Conservation (phyloP, 306 rosid genomes). For the Quercus ilex region DNA sequence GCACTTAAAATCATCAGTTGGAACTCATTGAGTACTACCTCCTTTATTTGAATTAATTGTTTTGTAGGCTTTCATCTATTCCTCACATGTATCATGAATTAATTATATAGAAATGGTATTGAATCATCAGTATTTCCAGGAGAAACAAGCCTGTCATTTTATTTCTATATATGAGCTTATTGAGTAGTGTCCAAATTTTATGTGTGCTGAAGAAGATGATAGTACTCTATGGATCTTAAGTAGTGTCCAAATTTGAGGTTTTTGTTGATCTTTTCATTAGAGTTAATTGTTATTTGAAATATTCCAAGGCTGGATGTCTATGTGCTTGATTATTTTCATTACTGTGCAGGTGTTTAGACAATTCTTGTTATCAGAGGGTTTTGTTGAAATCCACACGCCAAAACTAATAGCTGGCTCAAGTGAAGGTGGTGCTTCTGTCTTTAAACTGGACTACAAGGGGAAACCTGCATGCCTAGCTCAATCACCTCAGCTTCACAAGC, state of each 20-base stretch:
- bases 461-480: slow-evolving; percentile 91
- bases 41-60: neutral
- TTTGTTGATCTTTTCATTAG: neutral
- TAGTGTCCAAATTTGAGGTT: neutral
- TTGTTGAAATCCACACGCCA: slow-evolving; percentile 81
- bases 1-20: neutral
- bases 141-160: neutral
- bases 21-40: neutral
- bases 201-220: neutral
- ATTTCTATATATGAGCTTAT: neutral
- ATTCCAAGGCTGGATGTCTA: neutral
- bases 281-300: neutral
- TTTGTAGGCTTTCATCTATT: too few species aligned
- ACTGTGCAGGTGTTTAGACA: slow-evolving; percentile 64
- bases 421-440: slow-evolving; percentile 98
- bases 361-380: slow-evolving; percentile 49
- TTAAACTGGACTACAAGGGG: slow-evolving; percentile 83
- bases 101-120: neutral
- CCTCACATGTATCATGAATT: neutral
- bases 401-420: slow-evolving; percentile 85
- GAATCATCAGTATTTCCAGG: neutral
- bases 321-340: slow-evolving; percentile 10
- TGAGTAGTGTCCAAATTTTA: neutral
- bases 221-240: too few species aligned
- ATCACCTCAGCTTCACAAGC: slow-evolving; percentile 97